phyloP scores from a whole-genome alignment of 345 rosid genomes.

The Moringa oleifera region DNA sequence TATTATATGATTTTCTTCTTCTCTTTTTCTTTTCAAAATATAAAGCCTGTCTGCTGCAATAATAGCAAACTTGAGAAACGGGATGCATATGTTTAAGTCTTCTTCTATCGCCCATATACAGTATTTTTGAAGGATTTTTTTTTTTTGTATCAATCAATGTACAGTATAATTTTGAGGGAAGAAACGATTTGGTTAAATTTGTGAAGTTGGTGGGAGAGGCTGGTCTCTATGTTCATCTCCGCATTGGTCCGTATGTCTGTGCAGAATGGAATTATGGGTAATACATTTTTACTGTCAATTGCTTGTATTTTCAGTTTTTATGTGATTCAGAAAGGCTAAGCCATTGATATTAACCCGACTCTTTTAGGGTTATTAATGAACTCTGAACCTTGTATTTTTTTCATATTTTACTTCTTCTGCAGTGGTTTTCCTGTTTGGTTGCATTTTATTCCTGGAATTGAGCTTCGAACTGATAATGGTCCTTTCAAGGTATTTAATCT shows the following conservation, averaged over 20 bases:
- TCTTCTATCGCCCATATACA: no score
- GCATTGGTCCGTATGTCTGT: slow-evolving; percentile 94
- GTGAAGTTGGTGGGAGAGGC: slow-evolving; percentile 76
- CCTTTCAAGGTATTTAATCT: slow-evolving; percentile 64
- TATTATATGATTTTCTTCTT: no score
- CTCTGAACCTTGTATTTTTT: background rate
- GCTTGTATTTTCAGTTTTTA: background rate
- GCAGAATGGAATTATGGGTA: slow-evolving; percentile 99
- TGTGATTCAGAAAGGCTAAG: no score
- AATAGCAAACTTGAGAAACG: no score
- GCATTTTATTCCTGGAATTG: slow-evolving; percentile 79
- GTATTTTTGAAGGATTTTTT: no score
- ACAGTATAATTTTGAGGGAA: slow-evolving; percentile 88
- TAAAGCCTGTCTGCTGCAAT: no score
- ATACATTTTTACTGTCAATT: background rate
- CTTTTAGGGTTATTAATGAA: background rate
- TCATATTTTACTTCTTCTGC: slow-evolving; percentile 11
- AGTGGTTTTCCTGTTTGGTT: slow-evolving; percentile 97
- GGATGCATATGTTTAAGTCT: no score
- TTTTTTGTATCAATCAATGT: no score
- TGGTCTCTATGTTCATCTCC: slow-evolving; percentile 86
- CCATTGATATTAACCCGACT: background rate
- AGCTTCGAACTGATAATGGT: slow-evolving; percentile 80
- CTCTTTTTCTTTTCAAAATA: no score
- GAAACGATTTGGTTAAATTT: slow-evolving; percentile 80